These are phyloP conservation scores for Penicillium griseofulvum DNA, from an alignment of 2,329 filamentous ascomycete species.

Conservation along the genomic window DNA sequence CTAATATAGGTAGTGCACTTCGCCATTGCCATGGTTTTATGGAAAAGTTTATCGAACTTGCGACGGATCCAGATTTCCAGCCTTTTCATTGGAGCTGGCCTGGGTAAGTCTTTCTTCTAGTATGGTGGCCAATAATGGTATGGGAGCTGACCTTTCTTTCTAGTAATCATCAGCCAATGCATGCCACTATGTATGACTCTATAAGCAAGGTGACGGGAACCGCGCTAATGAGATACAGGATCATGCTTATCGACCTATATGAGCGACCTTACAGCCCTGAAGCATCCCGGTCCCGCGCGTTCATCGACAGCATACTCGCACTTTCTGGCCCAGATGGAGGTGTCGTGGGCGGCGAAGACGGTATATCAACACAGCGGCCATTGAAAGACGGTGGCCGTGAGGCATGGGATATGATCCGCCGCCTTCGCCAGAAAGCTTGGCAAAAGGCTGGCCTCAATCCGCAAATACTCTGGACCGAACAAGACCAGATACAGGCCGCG, in stretches of 20 bases:
- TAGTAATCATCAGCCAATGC: conserved; percentile 45
- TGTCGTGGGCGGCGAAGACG: conserved; percentile 47
- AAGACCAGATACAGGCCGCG: conserved; percentile 44
- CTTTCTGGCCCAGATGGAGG: conserved; percentile 46
- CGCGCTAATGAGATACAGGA: conserved; percentile 29
- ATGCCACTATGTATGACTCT: conserved; percentile 40
- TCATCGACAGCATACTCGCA: conserved; percentile 48
- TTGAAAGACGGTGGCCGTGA: conserved; percentile 49
- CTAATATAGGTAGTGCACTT: conserved; percentile 37
- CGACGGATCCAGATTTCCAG: conserved; percentile 48
- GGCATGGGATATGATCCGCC: conserved; percentile 50
- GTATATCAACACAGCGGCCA: conserved; percentile 43
- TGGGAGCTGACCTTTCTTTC: conserved; percentile 13
- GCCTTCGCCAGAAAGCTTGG: conserved; percentile 49
- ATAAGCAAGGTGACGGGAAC: not conserved
- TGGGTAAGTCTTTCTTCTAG: conserved; percentile 28
- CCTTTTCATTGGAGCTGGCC: conserved; percentile 52
- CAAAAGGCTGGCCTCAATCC: conserved; percentile 49
- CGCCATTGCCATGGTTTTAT: conserved; percentile 50
- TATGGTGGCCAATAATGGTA: not conserved
- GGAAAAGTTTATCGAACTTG: conserved; percentile 50
- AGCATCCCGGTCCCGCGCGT: conserved; percentile 45
- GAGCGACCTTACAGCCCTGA: conserved; percentile 47
- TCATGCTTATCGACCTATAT: conserved; percentile 51
- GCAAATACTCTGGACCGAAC: conserved; percentile 47